A percentile compares a stretch with the other conserved stretches of the same genome.
Evolutionary conservation across 2,329 filamentous ascomycete genomes (phyloP).

Genomic region (Orbilia blumenaviensis): DNA sequence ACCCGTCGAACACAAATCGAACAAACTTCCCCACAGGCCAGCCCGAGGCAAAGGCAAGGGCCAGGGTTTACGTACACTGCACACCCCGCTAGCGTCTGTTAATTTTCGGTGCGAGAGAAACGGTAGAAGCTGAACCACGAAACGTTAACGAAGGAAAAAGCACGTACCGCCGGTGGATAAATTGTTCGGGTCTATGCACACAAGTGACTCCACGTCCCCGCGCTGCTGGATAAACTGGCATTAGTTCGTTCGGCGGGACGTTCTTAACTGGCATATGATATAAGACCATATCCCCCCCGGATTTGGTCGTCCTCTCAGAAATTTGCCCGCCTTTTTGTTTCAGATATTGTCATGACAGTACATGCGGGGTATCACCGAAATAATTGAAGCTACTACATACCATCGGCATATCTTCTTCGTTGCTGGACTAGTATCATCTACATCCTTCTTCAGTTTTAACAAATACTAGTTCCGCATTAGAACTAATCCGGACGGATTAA

Average conservation of each 20-base stretch:
- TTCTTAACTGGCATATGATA: constrained; percentile 18
- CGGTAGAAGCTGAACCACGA: neutral
- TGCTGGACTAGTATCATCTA: no score
- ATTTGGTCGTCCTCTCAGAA: constrained; percentile 12
- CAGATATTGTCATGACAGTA: constrained; percentile 5
- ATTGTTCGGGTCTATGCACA: constrained; percentile 16
- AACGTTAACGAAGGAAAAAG: neutral
- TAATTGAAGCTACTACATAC: no score
- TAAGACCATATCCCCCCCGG: constrained; percentile 39
- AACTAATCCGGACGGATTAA: neutral
- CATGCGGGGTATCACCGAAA: constrained; percentile 26
- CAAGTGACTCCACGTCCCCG: constrained; percentile 19
- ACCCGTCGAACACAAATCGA: constrained; percentile 9
- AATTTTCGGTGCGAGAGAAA: constrained; percentile 5
- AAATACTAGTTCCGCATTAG: no score
- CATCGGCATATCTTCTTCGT: no score
- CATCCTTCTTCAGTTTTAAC: no score
- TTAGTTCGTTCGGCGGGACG: neutral
- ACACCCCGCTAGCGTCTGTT: neutral
- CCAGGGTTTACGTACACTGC: neutral
- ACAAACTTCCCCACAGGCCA: constrained; percentile 31
- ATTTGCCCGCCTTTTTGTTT: constrained; percentile 12
- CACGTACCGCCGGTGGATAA: neutral
- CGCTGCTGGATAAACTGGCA: neutral
- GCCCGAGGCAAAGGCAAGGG: constrained; percentile 15